A percentile compares a stretch with the other conserved stretches of the same genome.
Evolutionary conservation across 2,329 filamentous ascomycete genomes (phyloP).

Genomic region (Verticillium longisporum): DNA sequence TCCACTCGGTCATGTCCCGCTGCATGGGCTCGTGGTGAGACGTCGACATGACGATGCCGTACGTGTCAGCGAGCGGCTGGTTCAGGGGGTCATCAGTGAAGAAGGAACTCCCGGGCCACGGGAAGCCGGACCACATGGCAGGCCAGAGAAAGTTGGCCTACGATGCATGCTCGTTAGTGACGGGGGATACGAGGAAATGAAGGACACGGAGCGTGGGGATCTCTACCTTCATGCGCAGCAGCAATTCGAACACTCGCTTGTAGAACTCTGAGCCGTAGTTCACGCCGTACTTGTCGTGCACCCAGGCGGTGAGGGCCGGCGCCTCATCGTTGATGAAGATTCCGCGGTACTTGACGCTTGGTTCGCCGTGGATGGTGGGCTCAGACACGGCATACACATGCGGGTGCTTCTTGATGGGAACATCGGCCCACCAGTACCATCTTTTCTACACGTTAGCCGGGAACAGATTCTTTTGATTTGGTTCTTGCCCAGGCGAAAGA

Average conservation of each 20-base stretch:
- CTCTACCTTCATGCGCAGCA: slow-evolving; percentile 42
- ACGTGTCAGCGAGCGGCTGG: slow-evolving; percentile 52
- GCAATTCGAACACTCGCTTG: slow-evolving; percentile 54
- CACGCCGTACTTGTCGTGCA: slow-evolving; percentile 36
- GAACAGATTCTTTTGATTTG: not conserved
- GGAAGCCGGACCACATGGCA: slow-evolving; percentile 53
- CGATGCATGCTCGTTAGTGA: not conserved
- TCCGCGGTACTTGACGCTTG: slow-evolving; percentile 52
- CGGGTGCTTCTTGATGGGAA: slow-evolving; percentile 38
- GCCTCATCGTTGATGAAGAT: slow-evolving; percentile 60
- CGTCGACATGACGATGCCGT: slow-evolving; percentile 57
- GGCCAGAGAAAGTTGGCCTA: slow-evolving; percentile 61
- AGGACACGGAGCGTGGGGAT: not conserved
- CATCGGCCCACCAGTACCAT: slow-evolving; percentile 56
- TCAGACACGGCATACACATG: slow-evolving; percentile 42
- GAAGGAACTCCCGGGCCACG: slow-evolving; percentile 46
- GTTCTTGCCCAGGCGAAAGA: not conserved
- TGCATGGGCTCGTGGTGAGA: slow-evolving; percentile 63
- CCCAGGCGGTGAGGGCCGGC: slow-evolving; percentile 51
- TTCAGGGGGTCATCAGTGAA: slow-evolving; percentile 54
- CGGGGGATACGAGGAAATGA: not conserved
- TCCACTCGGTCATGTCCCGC: slow-evolving; percentile 45
- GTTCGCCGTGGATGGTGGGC: slow-evolving; percentile 41
- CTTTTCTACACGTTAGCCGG: slow-evolving; percentile 7
- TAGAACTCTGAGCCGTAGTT: slow-evolving; percentile 54